Evolutionary conservation across 2,329 filamentous ascomycete species (phyloP).

Genomic region (Colletotrichum lindemuthianum): DNA sequence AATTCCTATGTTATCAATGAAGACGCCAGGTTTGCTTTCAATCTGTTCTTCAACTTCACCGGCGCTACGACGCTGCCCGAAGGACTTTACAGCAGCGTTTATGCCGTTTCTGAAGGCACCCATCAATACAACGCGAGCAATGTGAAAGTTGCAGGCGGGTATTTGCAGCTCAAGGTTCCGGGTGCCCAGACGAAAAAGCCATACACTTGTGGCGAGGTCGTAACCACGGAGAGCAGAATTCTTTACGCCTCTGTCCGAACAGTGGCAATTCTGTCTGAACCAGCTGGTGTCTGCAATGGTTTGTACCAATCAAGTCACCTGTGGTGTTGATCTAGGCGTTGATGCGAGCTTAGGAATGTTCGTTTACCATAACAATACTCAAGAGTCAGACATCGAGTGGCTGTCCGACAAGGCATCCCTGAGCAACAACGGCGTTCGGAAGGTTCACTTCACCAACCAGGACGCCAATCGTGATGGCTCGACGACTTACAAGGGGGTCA

Average conservation of each 20-base stretch:
- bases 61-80: slow-evolving; percentile 4
- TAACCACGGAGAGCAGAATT: not conserved
- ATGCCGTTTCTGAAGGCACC: slow-evolving; percentile 9
- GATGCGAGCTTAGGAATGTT: slow-evolving; percentile 41
- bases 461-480: slow-evolving; percentile 38
- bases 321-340: not conserved
- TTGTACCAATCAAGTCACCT: not conserved
- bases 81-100: slow-evolving; percentile 1
- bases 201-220: not conserved
- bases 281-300: slow-evolving; percentile 45
- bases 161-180: slow-evolving; percentile 41
- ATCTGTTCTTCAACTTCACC: slow-evolving; percentile 2
- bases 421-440: slow-evolving; percentile 40
- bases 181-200: slow-evolving; percentile 40
- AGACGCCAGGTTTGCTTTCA: slow-evolving; percentile 5
- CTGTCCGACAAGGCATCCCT: slow-evolving; percentile 41
- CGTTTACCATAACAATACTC: slow-evolving; percentile 40
- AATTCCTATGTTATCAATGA: slow-evolving; percentile 3
- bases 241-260: slow-evolving; percentile 40
- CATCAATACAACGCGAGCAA: slow-evolving; percentile 32
- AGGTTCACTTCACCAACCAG: slow-evolving; percentile 44
- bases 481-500: slow-evolving; percentile 23
- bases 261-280: slow-evolving; percentile 40
- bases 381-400: slow-evolving; percentile 46
- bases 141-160: slow-evolving; percentile 39